Percentiles rank a stretch among this genome's conserved stretches.
Evolutionary conservation across 2,329 filamentous ascomycete species (phyloP).

Genomic region (Beauveria sp.): DNA sequence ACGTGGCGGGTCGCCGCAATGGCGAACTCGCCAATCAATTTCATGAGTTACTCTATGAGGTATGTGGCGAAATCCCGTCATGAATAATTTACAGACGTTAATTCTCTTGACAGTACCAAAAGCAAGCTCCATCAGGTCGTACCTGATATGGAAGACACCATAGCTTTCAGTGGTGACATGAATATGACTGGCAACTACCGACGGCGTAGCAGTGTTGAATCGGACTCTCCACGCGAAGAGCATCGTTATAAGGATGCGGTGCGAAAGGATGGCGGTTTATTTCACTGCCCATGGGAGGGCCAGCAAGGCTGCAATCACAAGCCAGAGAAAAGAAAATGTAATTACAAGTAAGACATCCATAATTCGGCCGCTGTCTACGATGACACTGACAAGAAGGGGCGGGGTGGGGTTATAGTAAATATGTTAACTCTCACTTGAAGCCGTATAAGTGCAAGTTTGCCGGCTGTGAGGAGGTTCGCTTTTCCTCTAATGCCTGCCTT

Average conservation of each 20-base stretch:
- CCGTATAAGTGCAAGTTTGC: slow-evolving; percentile 89
- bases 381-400: slow-evolving; percentile 17
- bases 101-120: too few relatives aligned
- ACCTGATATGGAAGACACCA: too few relatives aligned
- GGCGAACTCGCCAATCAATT: too few relatives aligned
- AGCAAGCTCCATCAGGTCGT: too few relatives aligned
- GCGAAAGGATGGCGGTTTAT: slow-evolving; percentile 67
- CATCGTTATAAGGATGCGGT: slow-evolving; percentile 58
- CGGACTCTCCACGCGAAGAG: slow-evolving; percentile 16
- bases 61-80: too few relatives aligned
- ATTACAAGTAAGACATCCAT: slow-evolving; percentile 76
- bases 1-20: too few relatives aligned
- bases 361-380: not conserved
- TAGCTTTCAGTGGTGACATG: too few relatives aligned
- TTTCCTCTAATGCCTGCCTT: slow-evolving; percentile 91
- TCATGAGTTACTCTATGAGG: too few relatives aligned
- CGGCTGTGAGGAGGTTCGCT: slow-evolving; percentile 75
- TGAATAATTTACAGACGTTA: too few relatives aligned
- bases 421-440: slow-evolving; percentile 92
- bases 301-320: slow-evolving; percentile 87
- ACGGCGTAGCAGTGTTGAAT: too few relatives aligned
- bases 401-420: slow-evolving; percentile 68
- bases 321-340: slow-evolving; percentile 95
- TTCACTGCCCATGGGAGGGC: slow-evolving; percentile 89
- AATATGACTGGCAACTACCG: too few relatives aligned